Conservation (phyloP, 192 early-diverging fungal genomes). For the Entomortierella beljakovae region DNA sequence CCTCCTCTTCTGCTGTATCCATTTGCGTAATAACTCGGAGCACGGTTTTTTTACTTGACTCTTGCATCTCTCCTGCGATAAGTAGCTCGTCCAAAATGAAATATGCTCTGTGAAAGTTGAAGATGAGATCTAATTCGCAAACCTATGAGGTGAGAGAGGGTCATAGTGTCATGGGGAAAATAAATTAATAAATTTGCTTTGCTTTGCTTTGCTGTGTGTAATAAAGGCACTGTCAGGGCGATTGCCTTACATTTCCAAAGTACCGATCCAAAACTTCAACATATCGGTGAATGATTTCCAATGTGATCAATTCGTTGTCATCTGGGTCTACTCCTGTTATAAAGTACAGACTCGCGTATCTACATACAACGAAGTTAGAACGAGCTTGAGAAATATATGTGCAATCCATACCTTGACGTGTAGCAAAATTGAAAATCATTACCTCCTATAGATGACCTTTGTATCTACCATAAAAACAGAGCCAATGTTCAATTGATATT, state of each 20-base stretch:
- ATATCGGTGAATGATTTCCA: constrained; percentile 98
- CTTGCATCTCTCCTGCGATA: constrained; percentile 94
- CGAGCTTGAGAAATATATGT: too few relatives aligned
- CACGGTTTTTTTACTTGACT: constrained; percentile 89
- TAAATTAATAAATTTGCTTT: neutral
- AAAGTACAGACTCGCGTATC: constrained; percentile 97
- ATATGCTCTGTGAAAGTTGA: constrained; percentile 95
- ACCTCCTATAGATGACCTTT: constrained; percentile 74
- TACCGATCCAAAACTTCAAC: constrained; percentile 98
- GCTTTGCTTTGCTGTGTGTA: neutral
- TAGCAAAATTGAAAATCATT: too few relatives aligned
- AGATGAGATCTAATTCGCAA: constrained; percentile 97
- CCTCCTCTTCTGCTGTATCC: constrained; percentile 79
- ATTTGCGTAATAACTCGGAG: constrained; percentile 78
- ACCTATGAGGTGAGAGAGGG: constrained; percentile 57
- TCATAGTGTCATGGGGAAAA: neutral
- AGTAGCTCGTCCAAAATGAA: constrained; percentile 90
- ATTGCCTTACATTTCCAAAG: constrained; percentile 86
- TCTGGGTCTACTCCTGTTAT: constrained; percentile 92
- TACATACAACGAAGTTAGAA: constrained; percentile 21
- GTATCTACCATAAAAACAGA: constrained; percentile 54
- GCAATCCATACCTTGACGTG: too few relatives aligned
- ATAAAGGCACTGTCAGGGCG: neutral
- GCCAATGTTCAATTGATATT: neutral
- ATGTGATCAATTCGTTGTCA: constrained; percentile 94